phyloP scores from a whole-genome alignment of 768 basidiomycete species.

The Termitomyces sp. region DNA sequence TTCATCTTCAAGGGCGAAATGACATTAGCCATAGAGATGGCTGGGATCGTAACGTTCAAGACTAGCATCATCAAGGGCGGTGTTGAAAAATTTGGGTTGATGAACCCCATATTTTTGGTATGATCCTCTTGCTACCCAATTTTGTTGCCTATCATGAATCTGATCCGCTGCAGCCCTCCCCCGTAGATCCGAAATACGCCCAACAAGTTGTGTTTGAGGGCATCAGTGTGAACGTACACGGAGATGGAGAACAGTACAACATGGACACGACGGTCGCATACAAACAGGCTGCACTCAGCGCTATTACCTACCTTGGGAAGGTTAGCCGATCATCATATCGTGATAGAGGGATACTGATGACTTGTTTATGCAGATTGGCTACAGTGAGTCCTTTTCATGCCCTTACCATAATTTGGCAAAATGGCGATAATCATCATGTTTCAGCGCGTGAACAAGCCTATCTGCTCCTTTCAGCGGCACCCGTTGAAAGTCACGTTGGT shows the following conservation, averaged over 20 bases:
- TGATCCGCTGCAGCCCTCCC: slow-evolving; percentile 48
- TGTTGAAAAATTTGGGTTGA: slow-evolving; percentile 66
- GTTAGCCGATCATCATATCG: slow-evolving; percentile 20
- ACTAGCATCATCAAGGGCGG: slow-evolving; percentile 72
- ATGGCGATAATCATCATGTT: neutral
- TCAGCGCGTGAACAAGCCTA: slow-evolving; percentile 77
- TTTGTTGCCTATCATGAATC: neutral
- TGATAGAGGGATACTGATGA: neutral
- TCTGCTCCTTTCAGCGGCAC: slow-evolving; percentile 60
- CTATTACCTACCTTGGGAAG: slow-evolving; percentile 69
- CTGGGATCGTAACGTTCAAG: slow-evolving; percentile 67
- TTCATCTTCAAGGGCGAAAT: slow-evolving; percentile 48
- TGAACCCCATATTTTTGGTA: slow-evolving; percentile 72
- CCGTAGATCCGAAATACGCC: slow-evolving; percentile 69
- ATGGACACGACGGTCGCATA: slow-evolving; percentile 82
- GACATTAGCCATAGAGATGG: slow-evolving; percentile 77
- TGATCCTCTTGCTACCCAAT: slow-evolving; percentile 11
- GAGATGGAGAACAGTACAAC: slow-evolving; percentile 68
- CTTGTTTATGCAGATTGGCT: slow-evolving; percentile 46
- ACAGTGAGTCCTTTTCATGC: slow-evolving; percentile 54
- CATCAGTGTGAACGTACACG: slow-evolving; percentile 66
- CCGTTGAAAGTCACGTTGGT: slow-evolving; percentile 59
- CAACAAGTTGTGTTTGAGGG: slow-evolving; percentile 77
- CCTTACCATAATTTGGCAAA: neutral
- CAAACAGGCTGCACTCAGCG: slow-evolving; percentile 74